Percentiles rank a stretch among this genome's conserved stretches.
phyloP scores from a whole-genome alignment of 2,329 filamentous ascomycete genomes.

The Xylaria digitata region DNA sequence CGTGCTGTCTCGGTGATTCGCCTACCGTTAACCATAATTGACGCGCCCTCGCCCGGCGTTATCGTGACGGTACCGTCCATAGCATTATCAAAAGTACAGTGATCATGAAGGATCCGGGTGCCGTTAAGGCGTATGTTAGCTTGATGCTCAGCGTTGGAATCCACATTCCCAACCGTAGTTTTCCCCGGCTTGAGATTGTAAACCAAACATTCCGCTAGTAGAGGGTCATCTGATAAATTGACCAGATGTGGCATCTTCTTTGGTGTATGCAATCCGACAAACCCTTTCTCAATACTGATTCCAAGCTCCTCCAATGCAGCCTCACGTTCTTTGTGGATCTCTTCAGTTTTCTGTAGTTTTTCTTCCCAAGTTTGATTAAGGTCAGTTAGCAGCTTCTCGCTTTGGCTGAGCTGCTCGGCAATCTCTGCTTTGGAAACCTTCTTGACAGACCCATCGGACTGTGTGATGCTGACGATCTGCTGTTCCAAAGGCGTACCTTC shows the following conservation, averaged over 20 bases:
- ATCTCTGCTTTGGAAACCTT: constrained; percentile 99
- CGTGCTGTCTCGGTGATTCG: constrained; percentile 87
- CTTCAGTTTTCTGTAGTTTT: constrained; percentile 92
- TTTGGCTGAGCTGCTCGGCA: constrained; percentile 93
- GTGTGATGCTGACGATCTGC: constrained; percentile 94
- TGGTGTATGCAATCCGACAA: constrained; percentile 91
- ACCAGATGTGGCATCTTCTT: constrained; percentile 99
- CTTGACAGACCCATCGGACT: constrained; percentile 85
- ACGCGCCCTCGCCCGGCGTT: constrained; percentile 88
- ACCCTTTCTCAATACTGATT: constrained; percentile 99
- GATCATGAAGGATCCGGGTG: constrained; percentile 89
- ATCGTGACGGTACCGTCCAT: constrained; percentile 92
- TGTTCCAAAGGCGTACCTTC: constrained; percentile 92
- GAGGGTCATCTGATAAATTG: constrained; percentile 93
- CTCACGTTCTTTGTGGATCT: constrained; percentile 97
- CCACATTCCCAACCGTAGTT: constrained; percentile 94
- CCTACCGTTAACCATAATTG: constrained; percentile 97
- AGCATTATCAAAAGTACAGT: constrained; percentile 91
- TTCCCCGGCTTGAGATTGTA: constrained; percentile 97
- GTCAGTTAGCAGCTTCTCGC: constrained; percentile 94
- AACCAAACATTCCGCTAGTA: constrained; percentile 94
- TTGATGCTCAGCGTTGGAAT: constrained; percentile 77
- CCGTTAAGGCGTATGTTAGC: constrained; percentile 95
- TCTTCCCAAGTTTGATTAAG: constrained; percentile 99
- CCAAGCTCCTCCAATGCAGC: constrained; percentile 94